These are phyloP conservation scores for Starmerella sp. DNA, from an alignment of 805 yeast genomes.

Conservation along the genomic window DNA sequence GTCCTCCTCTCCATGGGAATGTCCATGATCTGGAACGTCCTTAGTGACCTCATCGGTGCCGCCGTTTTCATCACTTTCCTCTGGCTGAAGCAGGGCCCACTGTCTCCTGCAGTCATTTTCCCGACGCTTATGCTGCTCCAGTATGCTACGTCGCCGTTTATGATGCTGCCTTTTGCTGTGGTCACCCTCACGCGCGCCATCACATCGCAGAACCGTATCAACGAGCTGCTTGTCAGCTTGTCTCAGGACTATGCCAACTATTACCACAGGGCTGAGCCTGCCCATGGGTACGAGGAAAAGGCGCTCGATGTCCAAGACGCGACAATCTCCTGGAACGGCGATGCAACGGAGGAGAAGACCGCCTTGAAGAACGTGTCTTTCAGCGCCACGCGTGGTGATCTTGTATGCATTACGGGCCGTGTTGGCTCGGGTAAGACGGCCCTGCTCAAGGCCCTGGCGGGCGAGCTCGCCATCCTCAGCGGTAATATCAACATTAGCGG, in stretches of 20 bases:
- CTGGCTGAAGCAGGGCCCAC: constrained; percentile 46
- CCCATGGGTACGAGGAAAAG: constrained; percentile 49
- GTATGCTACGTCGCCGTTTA: constrained; percentile 75
- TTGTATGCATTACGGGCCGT: constrained; percentile 71
- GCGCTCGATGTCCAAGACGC: constrained; percentile 32
- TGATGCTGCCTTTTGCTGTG: constrained; percentile 79
- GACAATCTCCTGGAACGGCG: constrained; percentile 46
- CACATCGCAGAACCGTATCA: constrained; percentile 46
- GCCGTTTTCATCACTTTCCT: constrained; percentile 79
- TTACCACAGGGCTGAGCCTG: constrained; percentile 38
- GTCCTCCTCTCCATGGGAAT: constrained; percentile 41
- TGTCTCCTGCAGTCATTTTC: constrained; percentile 78
- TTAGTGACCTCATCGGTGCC: constrained; percentile 81
- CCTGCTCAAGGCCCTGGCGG: constrained; percentile 59
- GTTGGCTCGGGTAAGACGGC: constrained; percentile 88
- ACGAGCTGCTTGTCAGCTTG: constrained; percentile 50
- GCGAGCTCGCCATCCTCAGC: constrained; percentile 60
- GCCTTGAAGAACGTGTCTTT: constrained; percentile 40
- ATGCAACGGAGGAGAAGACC: constrained; percentile 29
- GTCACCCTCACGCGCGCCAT: constrained; percentile 77
- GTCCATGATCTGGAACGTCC: constrained; percentile 40
- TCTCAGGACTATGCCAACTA: constrained; percentile 74
- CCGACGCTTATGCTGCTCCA: constrained; percentile 51
- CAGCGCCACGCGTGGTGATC: constrained; percentile 56
- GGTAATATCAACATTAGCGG: constrained; percentile 64